Base-by-base conservation (phyloP, 306 rosid genomes). In the Rosa chinensis region DNA sequence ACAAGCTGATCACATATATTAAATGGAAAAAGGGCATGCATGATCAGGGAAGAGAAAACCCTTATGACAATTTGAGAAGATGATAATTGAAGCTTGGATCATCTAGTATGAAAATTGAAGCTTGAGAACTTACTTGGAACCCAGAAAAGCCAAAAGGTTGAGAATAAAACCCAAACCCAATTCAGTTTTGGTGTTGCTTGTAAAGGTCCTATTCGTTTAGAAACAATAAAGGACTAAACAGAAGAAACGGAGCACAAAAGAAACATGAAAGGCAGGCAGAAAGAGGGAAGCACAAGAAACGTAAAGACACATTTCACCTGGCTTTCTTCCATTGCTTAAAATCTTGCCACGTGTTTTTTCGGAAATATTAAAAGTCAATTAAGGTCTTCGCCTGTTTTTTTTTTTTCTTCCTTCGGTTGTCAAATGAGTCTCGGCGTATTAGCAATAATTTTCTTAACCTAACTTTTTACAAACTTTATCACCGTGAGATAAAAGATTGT, bases 81-180 rank as follows among this genome's bases (percentile, higher is more conserved):
- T 5, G 50, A 37, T 3, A 53, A 58, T 16, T 11, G 28, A 73
- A 52, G 47, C 21, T 43, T 43, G 21, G 82, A 77, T 77, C 66
- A 55, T 72, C 18, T 77, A 11, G 2, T 45, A 25, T 56, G 39
- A 17, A 77, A 75, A 73, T 63, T 32, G 79, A 85, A 73, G 81
- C 79, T 48, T 78, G n/a, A 81, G 72, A 83, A 73, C 87, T 87
- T 77, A 86, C 89, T 72, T 74, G 80, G 69, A 50, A 70, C 77
- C 78, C 58, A 82, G 76, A 70, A 84, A 82, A 84, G 84, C 70
- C 47, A 39, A 61, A 81, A 62, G 66, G 68, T 55, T 42, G 43
- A 32, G 75, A 17, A 42, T 6, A 23, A 83, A 40, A 56, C 84
- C 80, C 78, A 81, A 40, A 53, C 79, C 81, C 79, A 84, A 59